Percentiles rank a stretch among this genome's conserved stretches.
Conservation (phyloP, 2,329 filamentous ascomycete genomes). For the Apiospora koreana region DNA sequence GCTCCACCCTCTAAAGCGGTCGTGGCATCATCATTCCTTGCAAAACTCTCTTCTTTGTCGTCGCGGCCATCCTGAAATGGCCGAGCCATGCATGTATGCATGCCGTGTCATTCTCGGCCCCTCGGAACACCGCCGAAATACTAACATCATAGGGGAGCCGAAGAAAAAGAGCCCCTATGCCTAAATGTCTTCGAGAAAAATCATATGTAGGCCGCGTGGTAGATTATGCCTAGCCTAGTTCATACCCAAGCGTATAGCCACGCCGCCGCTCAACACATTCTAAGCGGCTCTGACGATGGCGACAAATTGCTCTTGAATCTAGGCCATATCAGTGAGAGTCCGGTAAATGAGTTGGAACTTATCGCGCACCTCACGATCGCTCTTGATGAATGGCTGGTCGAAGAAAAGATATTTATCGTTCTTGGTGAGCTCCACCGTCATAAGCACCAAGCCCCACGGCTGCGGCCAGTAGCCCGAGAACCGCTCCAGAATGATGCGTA, state of each 20-base stretch:
- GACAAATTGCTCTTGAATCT: conserved; percentile 12
- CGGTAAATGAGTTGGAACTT: conserved; percentile 17
- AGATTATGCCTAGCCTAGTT: not conserved
- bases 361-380: conserved; percentile 72
- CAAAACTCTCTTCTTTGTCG: not conserved
- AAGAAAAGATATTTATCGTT: conserved; percentile 92
- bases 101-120: not conserved
- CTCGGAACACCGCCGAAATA: not conserved
- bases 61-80: not conserved
- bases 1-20: not conserved
- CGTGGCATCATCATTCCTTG: not conserved
- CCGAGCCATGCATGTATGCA: not conserved
- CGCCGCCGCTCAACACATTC: not conserved
- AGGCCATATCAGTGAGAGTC: conserved; percentile 14
- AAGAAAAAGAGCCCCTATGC: not conserved
- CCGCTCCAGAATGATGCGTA: conserved; percentile 83
- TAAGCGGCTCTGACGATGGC: not conserved
- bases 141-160: not conserved
- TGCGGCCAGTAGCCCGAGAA: conserved; percentile 88
- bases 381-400: conserved; percentile 88
- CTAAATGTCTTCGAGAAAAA: not conserved
- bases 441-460: conserved; percentile 91
- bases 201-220: not conserved
- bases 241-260: not conserved
- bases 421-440: conserved; percentile 85